Conservation (phyloP, 2,329 filamentous ascomycete genomes). For the Colletotrichum graminicola region DNA sequence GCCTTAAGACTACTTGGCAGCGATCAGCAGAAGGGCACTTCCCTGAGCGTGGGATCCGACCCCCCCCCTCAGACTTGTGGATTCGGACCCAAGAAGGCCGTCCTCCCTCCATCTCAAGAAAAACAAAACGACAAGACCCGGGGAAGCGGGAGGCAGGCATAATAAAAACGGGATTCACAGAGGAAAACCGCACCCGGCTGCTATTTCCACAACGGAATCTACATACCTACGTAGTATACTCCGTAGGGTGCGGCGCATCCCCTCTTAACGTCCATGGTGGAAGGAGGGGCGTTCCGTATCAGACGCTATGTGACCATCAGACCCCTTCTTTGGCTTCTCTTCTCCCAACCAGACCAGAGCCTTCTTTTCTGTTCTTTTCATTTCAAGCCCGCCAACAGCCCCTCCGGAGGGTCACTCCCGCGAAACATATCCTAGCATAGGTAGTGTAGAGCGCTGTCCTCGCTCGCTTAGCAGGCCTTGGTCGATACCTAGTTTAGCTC, state of each 20-base stretch:
- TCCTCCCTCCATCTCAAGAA: slow-evolving; percentile 2
- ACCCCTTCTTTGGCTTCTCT: neutral
- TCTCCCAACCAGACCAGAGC: neutral
- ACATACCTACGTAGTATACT: too few relatives aligned
- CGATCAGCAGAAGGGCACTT: slow-evolving; percentile 11
- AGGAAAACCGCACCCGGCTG: slow-evolving; percentile 6
- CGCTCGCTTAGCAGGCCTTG: neutral
- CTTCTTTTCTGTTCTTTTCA: neutral
- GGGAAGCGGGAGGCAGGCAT: slow-evolving; percentile 26
- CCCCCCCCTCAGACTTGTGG: neutral
- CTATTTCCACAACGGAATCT: slow-evolving; percentile 18
- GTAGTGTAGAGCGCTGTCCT: neutral
- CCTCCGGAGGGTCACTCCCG: neutral
- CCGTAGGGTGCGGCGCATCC: neutral
- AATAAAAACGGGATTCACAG: slow-evolving; percentile 17
- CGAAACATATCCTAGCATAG: neutral
- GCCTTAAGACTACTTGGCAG: neutral
- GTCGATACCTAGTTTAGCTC: neutral
- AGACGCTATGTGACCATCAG: too few relatives aligned
- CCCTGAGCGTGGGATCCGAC: neutral
- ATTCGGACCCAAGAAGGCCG: slow-evolving; percentile 16
- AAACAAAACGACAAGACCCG: neutral
- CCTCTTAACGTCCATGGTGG: neutral
- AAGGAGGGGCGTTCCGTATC: neutral
- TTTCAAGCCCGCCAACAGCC: neutral